phyloP scores from a whole-genome alignment of 1,284 basidiomycete genomes.

The Ganoderma multipileum region DNA sequence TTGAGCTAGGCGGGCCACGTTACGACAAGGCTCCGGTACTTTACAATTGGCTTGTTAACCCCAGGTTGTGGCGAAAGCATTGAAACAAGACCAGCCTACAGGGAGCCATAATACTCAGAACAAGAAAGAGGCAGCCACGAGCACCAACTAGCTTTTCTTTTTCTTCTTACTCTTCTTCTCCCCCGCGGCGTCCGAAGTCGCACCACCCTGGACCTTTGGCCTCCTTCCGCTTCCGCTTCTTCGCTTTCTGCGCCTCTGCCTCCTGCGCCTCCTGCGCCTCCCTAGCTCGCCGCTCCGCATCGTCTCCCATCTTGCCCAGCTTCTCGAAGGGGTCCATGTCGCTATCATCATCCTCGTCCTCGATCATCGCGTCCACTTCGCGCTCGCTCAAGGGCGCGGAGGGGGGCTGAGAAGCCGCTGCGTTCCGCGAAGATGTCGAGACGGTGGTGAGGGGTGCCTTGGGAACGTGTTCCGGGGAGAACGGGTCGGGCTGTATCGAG shows the following conservation, averaged over 20 bases:
- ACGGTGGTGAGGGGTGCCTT: constrained; percentile 34
- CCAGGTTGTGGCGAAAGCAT: too few relatives aligned
- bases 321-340: constrained; percentile 48
- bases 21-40: neutral
- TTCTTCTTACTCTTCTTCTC: constrained; percentile 45
- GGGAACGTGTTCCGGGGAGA: constrained; percentile 69
- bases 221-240: constrained; percentile 42
- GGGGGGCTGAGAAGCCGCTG: constrained; percentile 8
- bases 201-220: constrained; percentile 37
- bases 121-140: neutral
- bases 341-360: constrained; percentile 35
- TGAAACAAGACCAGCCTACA: neutral
- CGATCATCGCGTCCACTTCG: constrained; percentile 37
- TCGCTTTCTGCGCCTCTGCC: constrained; percentile 35
- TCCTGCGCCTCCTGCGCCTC: constrained; percentile 42
- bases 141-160: constrained; percentile 38
- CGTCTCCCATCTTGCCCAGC: constrained; percentile 45
- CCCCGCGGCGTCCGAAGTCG: constrained; percentile 37
- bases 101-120: neutral
- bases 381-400: constrained; percentile 23
- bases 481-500: constrained; percentile 88
- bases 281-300: constrained; percentile 38
- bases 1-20: constrained; percentile 78
- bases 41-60: neutral
- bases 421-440: constrained; percentile 5